phyloP scores from a whole-genome alignment of 1,284 basidiomycete genomes.

The Cryptococcus sp. region DNA sequence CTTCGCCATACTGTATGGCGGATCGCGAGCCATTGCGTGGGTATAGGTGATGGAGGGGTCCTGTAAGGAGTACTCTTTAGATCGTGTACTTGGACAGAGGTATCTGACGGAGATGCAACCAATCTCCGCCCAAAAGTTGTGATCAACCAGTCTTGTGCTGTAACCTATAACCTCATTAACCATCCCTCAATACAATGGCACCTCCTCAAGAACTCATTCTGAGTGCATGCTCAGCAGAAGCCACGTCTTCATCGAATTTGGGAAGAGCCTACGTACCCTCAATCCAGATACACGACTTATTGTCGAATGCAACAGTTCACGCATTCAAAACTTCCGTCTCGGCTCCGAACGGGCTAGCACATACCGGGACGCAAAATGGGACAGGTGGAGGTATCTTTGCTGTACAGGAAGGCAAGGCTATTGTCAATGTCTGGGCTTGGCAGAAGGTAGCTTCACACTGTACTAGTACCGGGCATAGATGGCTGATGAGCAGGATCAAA shows the following conservation, averaged over 20 bases:
- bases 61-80: no score
- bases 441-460: slow-evolving; percentile 42
- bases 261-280: slow-evolving; percentile 36
- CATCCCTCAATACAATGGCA: slow-evolving; percentile 14
- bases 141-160: background rate
- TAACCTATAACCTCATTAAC: background rate
- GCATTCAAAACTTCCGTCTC: slow-evolving; percentile 47
- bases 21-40: background rate
- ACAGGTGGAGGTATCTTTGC: slow-evolving; percentile 45
- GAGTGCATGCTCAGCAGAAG: slow-evolving; percentile 33
- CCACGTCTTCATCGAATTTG: slow-evolving; percentile 16
- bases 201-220: slow-evolving; percentile 42
- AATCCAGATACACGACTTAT: slow-evolving; percentile 46
- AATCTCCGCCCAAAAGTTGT: slow-evolving; percentile 4
- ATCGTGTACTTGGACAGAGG: no score
- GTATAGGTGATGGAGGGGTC: background rate
- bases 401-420: slow-evolving; percentile 48
- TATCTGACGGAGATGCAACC: background rate
- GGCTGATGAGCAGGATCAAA: slow-evolving; percentile 64
- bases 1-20: no score
- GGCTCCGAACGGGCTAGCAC: slow-evolving; percentile 29
- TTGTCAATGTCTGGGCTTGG: slow-evolving; percentile 50
- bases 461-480: background rate
- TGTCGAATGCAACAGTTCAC: slow-evolving; percentile 43
- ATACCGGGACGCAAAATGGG: slow-evolving; percentile 35